A percentile compares a stretch with the other conserved stretches of the same genome.
Evolutionary conservation across 1,284 basidiomycete species (phyloP).

Genomic region (Sutorius eximius): DNA sequence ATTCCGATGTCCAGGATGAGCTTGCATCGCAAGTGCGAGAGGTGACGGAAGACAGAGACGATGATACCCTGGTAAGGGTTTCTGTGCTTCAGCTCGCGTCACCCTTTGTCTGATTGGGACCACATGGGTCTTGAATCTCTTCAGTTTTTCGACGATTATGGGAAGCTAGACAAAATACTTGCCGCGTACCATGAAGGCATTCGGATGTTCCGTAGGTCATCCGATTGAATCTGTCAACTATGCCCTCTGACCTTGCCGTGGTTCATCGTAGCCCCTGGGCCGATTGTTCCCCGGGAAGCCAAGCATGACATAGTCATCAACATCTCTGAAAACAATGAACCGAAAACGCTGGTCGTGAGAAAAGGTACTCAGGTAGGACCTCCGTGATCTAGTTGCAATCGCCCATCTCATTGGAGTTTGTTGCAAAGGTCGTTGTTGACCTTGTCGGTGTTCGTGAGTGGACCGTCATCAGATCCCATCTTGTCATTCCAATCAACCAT

Average conservation of each 20-base stretch:
- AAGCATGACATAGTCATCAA: background rate
- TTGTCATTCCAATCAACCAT: background rate
- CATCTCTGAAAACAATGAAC: background rate
- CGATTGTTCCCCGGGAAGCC: background rate
- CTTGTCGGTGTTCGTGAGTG: background rate
- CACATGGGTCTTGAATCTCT: background rate
- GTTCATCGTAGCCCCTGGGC: background rate
- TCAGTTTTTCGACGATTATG: constrained; percentile 1
- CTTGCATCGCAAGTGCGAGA: constrained; percentile 42
- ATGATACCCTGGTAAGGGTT: constrained; percentile 41
- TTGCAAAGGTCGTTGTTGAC: background rate
- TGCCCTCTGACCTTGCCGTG: background rate
- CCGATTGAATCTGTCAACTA: background rate
- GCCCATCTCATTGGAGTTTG: background rate
- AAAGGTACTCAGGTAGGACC: background rate
- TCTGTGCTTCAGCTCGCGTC: background rate
- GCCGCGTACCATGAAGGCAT: background rate
- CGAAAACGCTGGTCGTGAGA: background rate
- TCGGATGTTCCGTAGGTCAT: background rate
- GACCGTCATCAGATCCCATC: too few relatives aligned
- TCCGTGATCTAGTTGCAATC: too few relatives aligned
- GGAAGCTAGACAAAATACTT: constrained; percentile 1
- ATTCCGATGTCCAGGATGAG: constrained; percentile 49
- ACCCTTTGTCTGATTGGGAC: constrained; percentile 21
- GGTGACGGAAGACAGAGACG: constrained; percentile 39